Conservation (phyloP, 257 asterid genomes). For the Fraxinus quadrangulata region DNA sequence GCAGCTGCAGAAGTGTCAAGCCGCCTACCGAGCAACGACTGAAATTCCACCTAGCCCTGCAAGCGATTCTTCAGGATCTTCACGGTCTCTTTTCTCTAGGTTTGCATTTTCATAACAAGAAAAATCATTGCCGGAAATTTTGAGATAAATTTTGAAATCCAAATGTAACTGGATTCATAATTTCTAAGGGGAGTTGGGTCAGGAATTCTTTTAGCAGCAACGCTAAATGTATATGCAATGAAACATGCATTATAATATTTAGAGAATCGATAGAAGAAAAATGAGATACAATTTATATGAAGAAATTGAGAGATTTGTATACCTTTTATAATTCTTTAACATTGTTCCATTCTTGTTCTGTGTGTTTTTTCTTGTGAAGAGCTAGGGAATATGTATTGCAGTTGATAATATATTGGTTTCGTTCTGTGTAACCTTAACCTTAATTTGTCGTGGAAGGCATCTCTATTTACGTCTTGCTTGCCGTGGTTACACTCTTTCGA, state of each 20-base stretch:
- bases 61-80: conserved; percentile 59
- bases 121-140: not conserved
- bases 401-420: not conserved
- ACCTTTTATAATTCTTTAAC: not conserved
- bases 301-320: not conserved
- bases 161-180: not conserved
- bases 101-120: conserved; percentile 66
- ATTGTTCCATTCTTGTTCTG: not conserved
- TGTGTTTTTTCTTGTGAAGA: not conserved
- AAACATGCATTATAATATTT: not conserved
- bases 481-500: too few species aligned
- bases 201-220: not conserved
- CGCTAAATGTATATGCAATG: not conserved
- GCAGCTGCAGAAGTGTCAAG: conserved; percentile 89
- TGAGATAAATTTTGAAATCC: not conserved
- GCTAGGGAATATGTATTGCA: not conserved
- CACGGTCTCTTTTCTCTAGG: conserved; percentile 80
- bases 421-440: not conserved
- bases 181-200: not conserved
- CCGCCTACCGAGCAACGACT: conserved; percentile 62
- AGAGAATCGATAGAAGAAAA: not conserved
- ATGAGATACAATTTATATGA: not conserved
- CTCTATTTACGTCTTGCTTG: not conserved
- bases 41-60: conserved; percentile 70
- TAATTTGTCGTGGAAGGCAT: not conserved